phyloP scores from a whole-genome alignment of 2,329 filamentous ascomycete species.

The Xylariaceae sp. region DNA sequence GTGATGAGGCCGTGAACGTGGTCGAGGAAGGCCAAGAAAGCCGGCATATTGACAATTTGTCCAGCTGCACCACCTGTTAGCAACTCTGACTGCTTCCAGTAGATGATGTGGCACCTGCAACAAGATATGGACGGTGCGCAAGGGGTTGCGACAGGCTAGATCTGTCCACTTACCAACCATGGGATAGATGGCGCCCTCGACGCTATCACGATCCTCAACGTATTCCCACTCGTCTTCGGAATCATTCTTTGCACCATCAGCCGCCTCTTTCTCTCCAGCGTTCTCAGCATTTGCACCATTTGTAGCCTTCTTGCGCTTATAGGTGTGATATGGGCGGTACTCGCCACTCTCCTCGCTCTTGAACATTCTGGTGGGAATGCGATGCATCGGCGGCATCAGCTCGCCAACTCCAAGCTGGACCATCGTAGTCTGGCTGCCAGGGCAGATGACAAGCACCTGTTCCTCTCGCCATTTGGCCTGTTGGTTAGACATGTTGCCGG shows the following conservation, averaged over 20 bases:
- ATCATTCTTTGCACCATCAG: conserved; percentile 39
- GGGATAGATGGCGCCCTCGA: conserved; percentile 86
- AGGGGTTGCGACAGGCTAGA: neutral
- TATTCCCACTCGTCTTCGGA: conserved; percentile 60
- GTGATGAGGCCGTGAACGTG: conserved; percentile 87
- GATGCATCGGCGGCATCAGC: conserved; percentile 82
- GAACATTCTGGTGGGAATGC: conserved; percentile 93
- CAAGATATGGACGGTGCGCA: neutral
- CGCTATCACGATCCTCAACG: conserved; percentile 82
- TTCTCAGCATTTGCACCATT: too few relatives aligned
- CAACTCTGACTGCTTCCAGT: neutral
- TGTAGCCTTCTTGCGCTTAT: conserved; percentile 51
- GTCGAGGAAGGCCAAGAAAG: conserved; percentile 87
- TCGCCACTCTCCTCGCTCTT: conserved; percentile 74
- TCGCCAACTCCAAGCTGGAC: conserved; percentile 87
- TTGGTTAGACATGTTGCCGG: conserved; percentile 47
- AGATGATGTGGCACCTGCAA: neutral
- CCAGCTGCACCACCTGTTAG: conserved; percentile 47
- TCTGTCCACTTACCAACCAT: conserved; percentile 50
- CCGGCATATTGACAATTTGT: conserved; percentile 81
- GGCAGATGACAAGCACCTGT: conserved; percentile 66
- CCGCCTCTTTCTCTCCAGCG: conserved; percentile 17
- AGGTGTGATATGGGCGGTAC: conserved; percentile 70
- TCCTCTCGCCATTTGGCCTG: conserved; percentile 59
- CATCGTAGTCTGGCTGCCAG: conserved; percentile 83